phyloP scores from a whole-genome alignment of 306 rosid species.

The Pachyrhizus erosus region DNA sequence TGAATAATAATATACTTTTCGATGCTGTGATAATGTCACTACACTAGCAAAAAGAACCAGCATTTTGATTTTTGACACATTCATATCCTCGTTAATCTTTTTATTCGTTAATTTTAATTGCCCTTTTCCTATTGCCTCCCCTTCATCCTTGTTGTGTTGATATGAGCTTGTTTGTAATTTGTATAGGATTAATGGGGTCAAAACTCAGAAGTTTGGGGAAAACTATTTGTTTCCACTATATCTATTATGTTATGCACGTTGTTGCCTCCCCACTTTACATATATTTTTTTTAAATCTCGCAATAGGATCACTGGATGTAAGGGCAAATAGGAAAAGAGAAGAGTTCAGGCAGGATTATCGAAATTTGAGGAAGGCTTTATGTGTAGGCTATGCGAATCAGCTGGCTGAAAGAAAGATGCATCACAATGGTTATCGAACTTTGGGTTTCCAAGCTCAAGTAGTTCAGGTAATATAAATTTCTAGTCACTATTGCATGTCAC shows the following conservation, averaged over 20 bases:
- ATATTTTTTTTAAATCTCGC: constrained; percentile 26
- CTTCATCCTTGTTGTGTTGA: constrained; percentile 24
- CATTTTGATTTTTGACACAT: constrained; percentile 38
- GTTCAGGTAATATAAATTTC: constrained; percentile 78
- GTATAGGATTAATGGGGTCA: constrained; percentile 6
- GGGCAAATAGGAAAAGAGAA: constrained; percentile 54
- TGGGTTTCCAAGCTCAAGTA: constrained; percentile 85
- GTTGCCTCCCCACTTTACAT: constrained; percentile 8
- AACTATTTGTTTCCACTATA: background rate
- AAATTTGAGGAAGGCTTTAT: constrained; percentile 86
- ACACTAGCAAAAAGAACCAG: constrained; percentile 7
- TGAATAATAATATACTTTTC: constrained; percentile 31
- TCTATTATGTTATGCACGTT: background rate
- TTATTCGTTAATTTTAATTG: background rate
- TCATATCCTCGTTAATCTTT: background rate
- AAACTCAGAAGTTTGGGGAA: constrained; percentile 2
- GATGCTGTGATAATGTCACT: constrained; percentile 8
- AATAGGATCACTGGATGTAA: constrained; percentile 72
- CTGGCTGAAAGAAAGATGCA: constrained; percentile 95
- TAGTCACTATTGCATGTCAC: constrained; percentile 19
- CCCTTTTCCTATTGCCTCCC: background rate
- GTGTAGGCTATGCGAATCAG: constrained; percentile 94
- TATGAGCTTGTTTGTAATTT: background rate
- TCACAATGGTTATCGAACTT: constrained; percentile 95
- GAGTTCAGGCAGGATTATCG: constrained; percentile 60